Evolutionary conservation across 306 rosid species (phyloP).

Genomic region (Acacia confusa): DNA sequence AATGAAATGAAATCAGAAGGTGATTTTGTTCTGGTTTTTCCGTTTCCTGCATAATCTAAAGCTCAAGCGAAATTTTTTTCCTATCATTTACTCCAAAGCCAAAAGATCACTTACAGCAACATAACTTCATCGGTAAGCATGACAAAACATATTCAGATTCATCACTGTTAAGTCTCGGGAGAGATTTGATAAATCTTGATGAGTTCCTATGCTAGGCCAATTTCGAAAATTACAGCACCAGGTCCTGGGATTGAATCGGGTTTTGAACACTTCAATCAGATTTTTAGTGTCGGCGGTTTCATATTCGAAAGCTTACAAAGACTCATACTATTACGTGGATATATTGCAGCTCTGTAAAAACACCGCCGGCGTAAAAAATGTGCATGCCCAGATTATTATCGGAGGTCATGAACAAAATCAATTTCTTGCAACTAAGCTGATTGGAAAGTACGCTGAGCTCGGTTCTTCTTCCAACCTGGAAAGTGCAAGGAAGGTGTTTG

Average conservation of each 20-base stretch:
- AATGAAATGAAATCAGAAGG: not conserved
- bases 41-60: not conserved
- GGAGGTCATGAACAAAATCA: conserved; percentile 58
- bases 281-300: conserved; percentile 15
- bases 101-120: not conserved
- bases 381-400: conserved; percentile 64
- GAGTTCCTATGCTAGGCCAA: conserved; percentile 40
- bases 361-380: conserved; percentile 32
- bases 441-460: conserved; percentile 45
- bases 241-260: conserved; percentile 23
- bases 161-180: not conserved
- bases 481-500: conserved; percentile 70
- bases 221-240: conserved; percentile 35
- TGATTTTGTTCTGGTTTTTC: not conserved
- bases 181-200: not conserved
- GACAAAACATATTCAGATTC: not conserved
- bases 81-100: not conserved
- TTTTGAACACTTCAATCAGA: not conserved
- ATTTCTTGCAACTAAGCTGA: conserved; percentile 56
- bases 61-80: not conserved
- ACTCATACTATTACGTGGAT: conserved; percentile 44
- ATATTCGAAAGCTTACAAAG: conserved; percentile 21
- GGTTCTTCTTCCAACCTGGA: conserved; percentile 30
- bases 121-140: not conserved
- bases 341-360: conserved; percentile 47